Percentiles rank a stretch among this genome's conserved stretches.
phyloP scores from a whole-genome alignment of 2,329 filamentous ascomycete species.

The Tolypocladium paradoxum region DNA sequence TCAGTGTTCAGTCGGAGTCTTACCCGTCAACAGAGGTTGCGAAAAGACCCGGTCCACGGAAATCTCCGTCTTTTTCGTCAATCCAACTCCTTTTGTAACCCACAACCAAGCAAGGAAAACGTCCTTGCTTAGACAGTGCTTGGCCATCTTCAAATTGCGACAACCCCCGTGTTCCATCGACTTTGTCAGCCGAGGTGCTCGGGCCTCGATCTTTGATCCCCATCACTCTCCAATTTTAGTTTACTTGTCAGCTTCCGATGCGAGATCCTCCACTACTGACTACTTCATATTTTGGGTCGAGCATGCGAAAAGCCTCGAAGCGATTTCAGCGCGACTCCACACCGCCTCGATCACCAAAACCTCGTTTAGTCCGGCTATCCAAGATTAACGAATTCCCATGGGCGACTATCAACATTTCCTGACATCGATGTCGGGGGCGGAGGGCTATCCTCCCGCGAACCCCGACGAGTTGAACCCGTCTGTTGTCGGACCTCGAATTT shows the following conservation, averaged over 20 bases:
- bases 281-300: not conserved
- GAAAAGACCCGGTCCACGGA: too few relatives aligned
- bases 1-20: not conserved
- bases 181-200: not conserved
- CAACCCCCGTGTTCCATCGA: not conserved
- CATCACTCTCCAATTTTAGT: not conserved
- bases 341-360: not conserved
- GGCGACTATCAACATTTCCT: conserved; percentile 46
- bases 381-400: conserved; percentile 23
- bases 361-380: not conserved
- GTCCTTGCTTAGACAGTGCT: not conserved
- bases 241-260: not conserved
- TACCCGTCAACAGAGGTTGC: not conserved
- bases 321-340: not conserved
- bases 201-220: not conserved
- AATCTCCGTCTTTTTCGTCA: not conserved
- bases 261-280: not conserved
- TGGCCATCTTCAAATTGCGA: not conserved
- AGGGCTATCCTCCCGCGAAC: conserved; percentile 24
- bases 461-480: conserved; percentile 29
- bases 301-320: not conserved
- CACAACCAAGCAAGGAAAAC: too few relatives aligned
- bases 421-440: conserved; percentile 37
- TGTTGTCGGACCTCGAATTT: conserved; percentile 18
- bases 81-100: too few relatives aligned